Evolutionary conservation across 139 green algal genomes (phyloP).

Genomic region (Closterium sp.): DNA sequence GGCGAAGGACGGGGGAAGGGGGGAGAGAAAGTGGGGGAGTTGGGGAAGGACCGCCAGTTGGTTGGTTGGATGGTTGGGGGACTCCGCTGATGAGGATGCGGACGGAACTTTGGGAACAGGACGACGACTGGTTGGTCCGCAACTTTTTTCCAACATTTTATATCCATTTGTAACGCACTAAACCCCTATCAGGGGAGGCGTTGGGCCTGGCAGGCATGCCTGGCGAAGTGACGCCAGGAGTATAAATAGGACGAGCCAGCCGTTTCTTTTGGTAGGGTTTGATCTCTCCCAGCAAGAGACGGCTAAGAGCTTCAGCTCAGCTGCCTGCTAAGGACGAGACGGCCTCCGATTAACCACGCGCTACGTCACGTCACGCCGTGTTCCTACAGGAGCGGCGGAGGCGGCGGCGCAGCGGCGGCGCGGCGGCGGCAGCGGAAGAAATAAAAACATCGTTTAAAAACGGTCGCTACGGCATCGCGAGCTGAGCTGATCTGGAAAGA

Average conservation of each 20-base stretch:
- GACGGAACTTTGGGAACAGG: too few species aligned
- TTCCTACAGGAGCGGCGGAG: neutral
- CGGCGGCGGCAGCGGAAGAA: neutral
- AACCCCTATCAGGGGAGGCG: too few species aligned
- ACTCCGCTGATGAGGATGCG: too few species aligned
- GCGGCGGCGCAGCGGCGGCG: neutral
- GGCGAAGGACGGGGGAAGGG: too few species aligned
- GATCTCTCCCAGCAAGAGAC: neutral
- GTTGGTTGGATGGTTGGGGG: too few species aligned
- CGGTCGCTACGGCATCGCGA: neutral
- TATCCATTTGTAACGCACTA: too few species aligned
- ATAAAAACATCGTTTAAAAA: neutral
- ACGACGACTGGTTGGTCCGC: too few species aligned
- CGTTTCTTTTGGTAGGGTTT: neutral
- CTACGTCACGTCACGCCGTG: neutral
- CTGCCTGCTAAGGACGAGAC: neutral
- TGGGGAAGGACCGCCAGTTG: too few species aligned
- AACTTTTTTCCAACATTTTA: too few species aligned
- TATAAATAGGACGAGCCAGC: neutral
- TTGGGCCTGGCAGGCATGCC: neutral
- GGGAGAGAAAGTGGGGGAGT: too few species aligned
- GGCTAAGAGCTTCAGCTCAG: neutral
- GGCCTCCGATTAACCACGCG: neutral
- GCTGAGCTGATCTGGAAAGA: neutral
- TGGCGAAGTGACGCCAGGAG: neutral